phyloP scores from a whole-genome alignment of 2,329 filamentous ascomycete genomes.

The Microdochium bolleyi region DNA sequence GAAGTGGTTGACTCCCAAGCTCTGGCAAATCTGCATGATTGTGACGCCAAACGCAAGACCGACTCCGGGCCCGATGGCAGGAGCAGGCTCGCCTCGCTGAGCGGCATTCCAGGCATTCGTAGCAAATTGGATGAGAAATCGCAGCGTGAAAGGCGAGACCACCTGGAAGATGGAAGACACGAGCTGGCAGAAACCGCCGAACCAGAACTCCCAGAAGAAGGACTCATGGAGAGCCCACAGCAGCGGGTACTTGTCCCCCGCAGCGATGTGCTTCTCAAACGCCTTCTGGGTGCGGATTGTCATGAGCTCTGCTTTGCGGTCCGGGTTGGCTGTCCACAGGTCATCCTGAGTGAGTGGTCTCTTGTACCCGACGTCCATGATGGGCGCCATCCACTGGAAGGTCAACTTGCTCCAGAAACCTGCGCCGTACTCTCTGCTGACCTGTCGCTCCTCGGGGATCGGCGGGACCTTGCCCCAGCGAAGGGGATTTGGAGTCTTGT shows the following conservation, averaged over 20 bases:
- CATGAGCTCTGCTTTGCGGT: conserved; percentile 64
- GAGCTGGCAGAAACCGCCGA: conserved; percentile 74
- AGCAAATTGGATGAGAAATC: conserved; percentile 82
- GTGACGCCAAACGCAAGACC: conserved; percentile 81
- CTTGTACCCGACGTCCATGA: conserved; percentile 85
- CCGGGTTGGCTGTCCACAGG: conserved; percentile 81
- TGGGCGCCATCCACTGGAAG: conserved; percentile 83
- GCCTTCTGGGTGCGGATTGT: conserved; percentile 57
- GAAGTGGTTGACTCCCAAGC: conserved; percentile 79
- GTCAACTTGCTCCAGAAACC: conserved; percentile 66
- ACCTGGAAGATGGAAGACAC: conserved; percentile 69
- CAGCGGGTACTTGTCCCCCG: conserved; percentile 66
- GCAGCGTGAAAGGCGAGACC: conserved; percentile 74
- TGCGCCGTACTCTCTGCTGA: conserved; percentile 65
- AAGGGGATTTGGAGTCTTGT: conserved; percentile 53
- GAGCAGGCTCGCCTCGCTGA: conserved; percentile 39
- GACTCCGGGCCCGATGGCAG: conserved; percentile 66
- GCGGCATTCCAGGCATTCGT: conserved; percentile 67
- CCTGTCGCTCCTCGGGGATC: conserved; percentile 41
- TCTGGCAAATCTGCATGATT: conserved; percentile 76
- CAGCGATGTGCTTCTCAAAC: conserved; percentile 60
- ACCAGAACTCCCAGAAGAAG: conserved; percentile 75
- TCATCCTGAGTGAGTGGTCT: conserved; percentile 77
- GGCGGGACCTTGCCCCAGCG: conserved; percentile 49
- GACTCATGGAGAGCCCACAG: conserved; percentile 79